Evolutionary conservation across 805 yeast species (phyloP), one percentile per base, ranked within the genome.

Genomic region (Saturnispora ahearnii): DNA sequence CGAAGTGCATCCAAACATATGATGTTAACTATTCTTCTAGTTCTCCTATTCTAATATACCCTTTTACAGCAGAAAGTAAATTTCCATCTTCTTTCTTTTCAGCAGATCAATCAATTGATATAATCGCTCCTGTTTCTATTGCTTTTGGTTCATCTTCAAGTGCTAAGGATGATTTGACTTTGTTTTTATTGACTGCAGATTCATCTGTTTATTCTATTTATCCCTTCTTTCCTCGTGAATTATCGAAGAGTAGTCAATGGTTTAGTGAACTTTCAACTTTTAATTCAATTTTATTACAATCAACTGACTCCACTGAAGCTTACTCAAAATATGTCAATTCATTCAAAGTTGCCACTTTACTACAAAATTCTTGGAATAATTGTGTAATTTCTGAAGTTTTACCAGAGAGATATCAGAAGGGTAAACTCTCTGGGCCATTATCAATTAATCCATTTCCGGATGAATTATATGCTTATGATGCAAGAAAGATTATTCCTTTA

Each of bases 181-280:
- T 84, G 21, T 79, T 75, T 57, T 59, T 82, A 8, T 57, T 79
- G 47, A 73, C 74, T 9, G 59, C 65, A 9, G 84, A 79, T 48
- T 80, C 83, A 12, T 86, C 84, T 54, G 52, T 85, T 1, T 82
- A 73, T 57, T 68, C 75, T 1, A 64, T 84, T 3, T 78, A 74
- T 54, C 93, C 93, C n/a, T 82, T 81, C 60, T 57, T 77, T 21
- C 87, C 90, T 0, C 52, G 61, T 1, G 62, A 68, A 26, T 56
- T 79, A 28, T 61, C 71, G 0, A 68, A 72, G n/a, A 46, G 72
- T 1, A 53, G 60, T 33, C 51, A 57, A 1, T 63, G 67, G 56
- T 47, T 69, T 5, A 63, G 64, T 8, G 47, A 49, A 12, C 44
- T 62, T 21, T 63, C 63, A 45, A 64, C 62, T 41, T 55, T 55